phyloP scores from a whole-genome alignment of 192 early-diverging fungal species.

The Kappamyces sp. region DNA sequence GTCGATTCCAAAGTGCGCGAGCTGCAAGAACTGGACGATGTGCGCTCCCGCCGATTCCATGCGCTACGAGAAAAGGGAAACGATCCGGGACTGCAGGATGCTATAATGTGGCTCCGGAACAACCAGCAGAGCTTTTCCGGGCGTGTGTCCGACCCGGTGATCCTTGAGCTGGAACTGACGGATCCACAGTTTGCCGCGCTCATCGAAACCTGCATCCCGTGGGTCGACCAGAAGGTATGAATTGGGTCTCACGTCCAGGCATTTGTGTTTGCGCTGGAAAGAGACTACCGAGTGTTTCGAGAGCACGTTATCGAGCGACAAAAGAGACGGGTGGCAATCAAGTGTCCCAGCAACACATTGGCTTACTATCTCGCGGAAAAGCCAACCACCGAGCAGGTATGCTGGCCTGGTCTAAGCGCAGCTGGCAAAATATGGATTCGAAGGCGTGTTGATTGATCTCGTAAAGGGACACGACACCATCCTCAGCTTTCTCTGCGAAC shows the following conservation, averaged over 20 bases:
- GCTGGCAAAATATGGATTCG: conserved; percentile 61
- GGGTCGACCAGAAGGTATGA: conserved; percentile 44
- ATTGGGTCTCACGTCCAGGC: conserved; percentile 34
- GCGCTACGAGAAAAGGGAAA: conserved; percentile 37
- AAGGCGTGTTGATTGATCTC: conserved; percentile 67
- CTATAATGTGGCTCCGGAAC: conserved; percentile 61
- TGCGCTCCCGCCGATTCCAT: conserved; percentile 49
- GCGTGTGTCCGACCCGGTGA: conserved; percentile 67
- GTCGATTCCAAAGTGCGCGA: conserved; percentile 18
- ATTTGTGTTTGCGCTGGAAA: conserved; percentile 70
- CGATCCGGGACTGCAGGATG: conserved; percentile 47
- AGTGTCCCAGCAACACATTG: not conserved
- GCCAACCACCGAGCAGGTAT: conserved; percentile 13
- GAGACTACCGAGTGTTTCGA: conserved; percentile 72
- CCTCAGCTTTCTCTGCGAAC: conserved; percentile 57
- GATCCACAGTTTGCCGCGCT: conserved; percentile 54
- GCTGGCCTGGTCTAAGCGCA: conserved; percentile 13
- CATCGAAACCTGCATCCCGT: conserved; percentile 54
- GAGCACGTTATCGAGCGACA: conserved; percentile 55
- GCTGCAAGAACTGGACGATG: conserved; percentile 32
- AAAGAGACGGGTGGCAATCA: conserved; percentile 36
- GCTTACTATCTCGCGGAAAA: conserved; percentile 10
- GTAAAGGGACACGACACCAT: conserved; percentile 66
- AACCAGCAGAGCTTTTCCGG: conserved; percentile 61
- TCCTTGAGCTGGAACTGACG: conserved; percentile 65